These are phyloP conservation scores for Cercospora sp. DNA, from an alignment of 2,329 filamentous ascomycete species.

Conservation along the genomic window DNA sequence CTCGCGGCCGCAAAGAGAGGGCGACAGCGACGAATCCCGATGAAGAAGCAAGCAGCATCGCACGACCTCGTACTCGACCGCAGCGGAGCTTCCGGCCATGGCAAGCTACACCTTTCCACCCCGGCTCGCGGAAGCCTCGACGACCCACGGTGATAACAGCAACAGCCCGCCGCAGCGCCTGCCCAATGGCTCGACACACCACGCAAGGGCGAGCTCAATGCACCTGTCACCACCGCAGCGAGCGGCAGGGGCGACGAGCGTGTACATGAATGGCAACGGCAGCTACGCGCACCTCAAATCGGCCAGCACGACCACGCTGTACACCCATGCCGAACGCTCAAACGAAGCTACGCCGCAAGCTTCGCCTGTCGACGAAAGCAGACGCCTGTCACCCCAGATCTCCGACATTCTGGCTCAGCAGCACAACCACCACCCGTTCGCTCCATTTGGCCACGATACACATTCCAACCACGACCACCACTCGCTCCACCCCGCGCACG, in stretches of 20 bases:
- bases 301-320: constrained; percentile 29
- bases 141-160: constrained; percentile 16
- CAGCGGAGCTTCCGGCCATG: constrained; percentile 1
- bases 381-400: constrained; percentile 6
- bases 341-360: constrained; percentile 33
- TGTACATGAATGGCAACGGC: constrained; percentile 12
- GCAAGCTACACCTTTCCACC: constrained; percentile 43
- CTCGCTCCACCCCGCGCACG: constrained; percentile 33
- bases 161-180: constrained; percentile 25
- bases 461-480: constrained; percentile 18
- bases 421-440: constrained; percentile 15
- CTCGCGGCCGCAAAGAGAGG: background rate
- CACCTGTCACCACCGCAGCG: constrained; percentile 10
- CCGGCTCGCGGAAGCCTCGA: constrained; percentile 1
- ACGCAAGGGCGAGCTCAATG: constrained; percentile 30
- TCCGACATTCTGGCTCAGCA: constrained; percentile 28
- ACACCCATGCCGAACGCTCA: constrained; percentile 35
- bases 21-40: background rate
- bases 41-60: background rate
- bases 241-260: background rate
- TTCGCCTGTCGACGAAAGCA: constrained; percentile 25
- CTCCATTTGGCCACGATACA: constrained; percentile 11
- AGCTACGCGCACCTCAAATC: constrained; percentile 20
- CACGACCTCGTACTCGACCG: background rate
- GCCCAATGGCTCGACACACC: constrained; percentile 11